A percentile compares a stretch with the other conserved stretches of the same genome.
Conservation (phyloP, 345 rosid genomes). For the Toxicodendron radicans region DNA sequence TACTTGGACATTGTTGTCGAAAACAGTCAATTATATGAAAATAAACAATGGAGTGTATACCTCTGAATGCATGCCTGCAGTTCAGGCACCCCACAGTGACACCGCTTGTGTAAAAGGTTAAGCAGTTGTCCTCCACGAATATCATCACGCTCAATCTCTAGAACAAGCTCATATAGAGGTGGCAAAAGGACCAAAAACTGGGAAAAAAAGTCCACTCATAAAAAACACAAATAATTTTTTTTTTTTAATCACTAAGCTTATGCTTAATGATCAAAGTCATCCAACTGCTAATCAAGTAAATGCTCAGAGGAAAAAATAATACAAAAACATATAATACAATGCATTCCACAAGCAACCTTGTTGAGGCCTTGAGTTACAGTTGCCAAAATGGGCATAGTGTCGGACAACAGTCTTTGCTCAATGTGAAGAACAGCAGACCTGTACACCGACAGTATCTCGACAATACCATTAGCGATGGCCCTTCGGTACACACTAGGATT, state of each 20-base stretch:
- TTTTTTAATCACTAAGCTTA: background rate
- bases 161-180: conserved; percentile 81
- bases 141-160: conserved; percentile 88
- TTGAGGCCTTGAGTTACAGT: conserved; percentile 88
- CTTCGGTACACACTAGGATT: conserved; percentile 74
- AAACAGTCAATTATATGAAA: conserved; percentile 10
- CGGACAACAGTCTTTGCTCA: conserved; percentile 83
- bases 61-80: conserved; percentile 91
- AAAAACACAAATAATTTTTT: background rate
- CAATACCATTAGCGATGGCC: conserved; percentile 93
- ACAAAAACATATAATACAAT: background rate
- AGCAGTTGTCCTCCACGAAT: conserved; percentile 91
- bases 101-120: conserved; percentile 77
- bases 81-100: conserved; percentile 98
- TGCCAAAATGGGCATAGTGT: conserved; percentile 74
- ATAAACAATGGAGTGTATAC: conserved; percentile 32
- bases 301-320: background rate
- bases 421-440: conserved; percentile 88
- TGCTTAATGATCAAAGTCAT: background rate
- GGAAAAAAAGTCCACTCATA: background rate
- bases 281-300: background rate
- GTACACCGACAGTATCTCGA: conserved; percentile 79
- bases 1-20: background rate
- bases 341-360: conserved; percentile 48
- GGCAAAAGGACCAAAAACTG: conserved; percentile 91